Percentiles rank a stretch among this genome's conserved stretches.
These are phyloP conservation scores for Penicillium odoratum DNA, from an alignment of 495 filamentous ascomycete species.

Conservation along the genomic window DNA sequence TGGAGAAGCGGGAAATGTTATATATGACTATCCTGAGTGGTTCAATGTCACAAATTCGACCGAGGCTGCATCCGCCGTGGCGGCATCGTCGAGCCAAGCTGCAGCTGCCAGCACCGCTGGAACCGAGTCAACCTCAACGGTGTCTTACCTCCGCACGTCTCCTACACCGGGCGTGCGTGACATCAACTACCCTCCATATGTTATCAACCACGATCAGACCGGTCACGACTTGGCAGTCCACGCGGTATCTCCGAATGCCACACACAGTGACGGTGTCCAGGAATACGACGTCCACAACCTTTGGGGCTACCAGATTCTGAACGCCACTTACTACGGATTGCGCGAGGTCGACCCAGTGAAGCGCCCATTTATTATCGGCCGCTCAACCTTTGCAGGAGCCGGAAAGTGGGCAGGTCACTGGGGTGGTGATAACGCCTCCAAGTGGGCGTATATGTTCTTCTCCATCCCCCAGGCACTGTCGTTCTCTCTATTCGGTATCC, in stretches of 20 bases:
- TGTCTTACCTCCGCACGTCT: slow-evolving; percentile 59
- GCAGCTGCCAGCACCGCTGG: slow-evolving; percentile 35
- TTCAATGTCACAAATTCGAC: slow-evolving; percentile 70
- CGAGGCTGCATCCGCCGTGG: slow-evolving; percentile 61
- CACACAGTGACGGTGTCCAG: slow-evolving; percentile 65
- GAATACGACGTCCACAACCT: slow-evolving; percentile 85
- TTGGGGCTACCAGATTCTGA: slow-evolving; percentile 72
- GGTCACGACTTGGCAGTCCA: slow-evolving; percentile 70
- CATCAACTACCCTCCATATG: slow-evolving; percentile 78
- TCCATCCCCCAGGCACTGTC: slow-evolving; percentile 79
- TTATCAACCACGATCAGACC: slow-evolving; percentile 71
- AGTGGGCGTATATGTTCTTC: slow-evolving; percentile 71
- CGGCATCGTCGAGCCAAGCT: slow-evolving; percentile 52
- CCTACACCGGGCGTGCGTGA: slow-evolving; percentile 71
- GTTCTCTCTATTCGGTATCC: slow-evolving; percentile 80
- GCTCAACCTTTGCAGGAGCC: slow-evolving; percentile 77
- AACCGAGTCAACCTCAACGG: slow-evolving; percentile 38
- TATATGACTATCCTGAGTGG: slow-evolving; percentile 67
- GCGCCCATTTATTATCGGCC: slow-evolving; percentile 83
- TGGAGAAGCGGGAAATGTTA: slow-evolving; percentile 61
- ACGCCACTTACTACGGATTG: slow-evolving; percentile 77
- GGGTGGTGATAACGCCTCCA: slow-evolving; percentile 78
- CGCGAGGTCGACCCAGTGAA: slow-evolving; percentile 60
- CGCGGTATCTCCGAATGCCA: slow-evolving; percentile 76
- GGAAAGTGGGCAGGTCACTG: slow-evolving; percentile 86